Base-by-base conservation (phyloP, 139 green algal genomes). In the Picochlorum costavermella region DNA sequence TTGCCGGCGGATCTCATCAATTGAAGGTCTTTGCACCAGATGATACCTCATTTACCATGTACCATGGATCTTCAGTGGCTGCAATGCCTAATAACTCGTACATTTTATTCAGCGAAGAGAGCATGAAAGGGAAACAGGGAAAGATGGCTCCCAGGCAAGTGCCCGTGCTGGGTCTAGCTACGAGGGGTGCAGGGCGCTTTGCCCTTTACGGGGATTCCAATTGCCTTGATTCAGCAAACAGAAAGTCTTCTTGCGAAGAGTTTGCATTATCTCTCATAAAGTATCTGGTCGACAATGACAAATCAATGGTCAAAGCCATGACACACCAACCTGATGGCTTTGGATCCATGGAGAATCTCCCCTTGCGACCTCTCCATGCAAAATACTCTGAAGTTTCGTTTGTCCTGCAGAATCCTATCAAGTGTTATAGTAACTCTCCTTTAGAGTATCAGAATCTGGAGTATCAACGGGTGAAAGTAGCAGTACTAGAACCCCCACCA, bases 171-270 rank as follows among this genome's bases (percentile, higher is more conserved):
- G 83, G 75, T 26, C 16, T 84, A 40, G 43, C 77, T 23, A 12
- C 62, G 25, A 37, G 62, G 36, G 84, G 78, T 49, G 28, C 48
- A 25, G 91, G 91, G 5, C 57, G 72, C 30, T 68, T 97, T 25
- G 82, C 68, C 2, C 76, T 90, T 3, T 91, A 88, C 50, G 83
- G 87, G 10, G 92, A 98, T 75, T 86, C 75, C 51, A 94, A 92
- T 74, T 98, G 92, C 82, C 70, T 98, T 20, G 92, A 98, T 81
- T 88, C 77, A 65, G 87, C 75, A 60, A 87, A 95, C 70, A 64
- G 75, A 55, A 58, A 48, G 6, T 50, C 59, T 37, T 62, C 77
- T 65, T 95, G 87, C 75, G 84, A 78, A 37, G 75, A 68, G 17
- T 65, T 95, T 61, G 66, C 92, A 14, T 6, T 57, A 6, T 31